These are phyloP conservation scores for Erodium moschatum DNA, from an alignment of 441 rosid species.

Conservation along the genomic window DNA sequence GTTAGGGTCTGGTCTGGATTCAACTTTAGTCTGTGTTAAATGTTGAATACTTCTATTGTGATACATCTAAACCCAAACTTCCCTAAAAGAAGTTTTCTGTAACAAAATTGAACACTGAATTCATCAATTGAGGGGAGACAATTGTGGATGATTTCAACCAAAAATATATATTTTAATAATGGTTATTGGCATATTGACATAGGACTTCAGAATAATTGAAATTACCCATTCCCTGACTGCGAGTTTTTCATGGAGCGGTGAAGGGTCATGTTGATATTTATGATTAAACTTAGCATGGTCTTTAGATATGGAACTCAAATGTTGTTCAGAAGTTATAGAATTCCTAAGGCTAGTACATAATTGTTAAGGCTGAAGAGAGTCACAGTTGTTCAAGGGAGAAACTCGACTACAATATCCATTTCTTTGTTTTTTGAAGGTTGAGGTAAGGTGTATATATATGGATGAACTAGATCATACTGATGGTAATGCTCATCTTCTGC, in stretches of 20 bases:
- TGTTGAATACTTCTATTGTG: background rate
- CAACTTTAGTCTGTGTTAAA: too few species aligned
- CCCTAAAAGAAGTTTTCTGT: background rate
- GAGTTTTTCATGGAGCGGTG: background rate
- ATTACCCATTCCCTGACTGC: background rate
- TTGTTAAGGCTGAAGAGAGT: background rate
- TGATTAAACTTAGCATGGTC: background rate
- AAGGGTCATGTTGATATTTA: background rate
- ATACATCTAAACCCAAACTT: background rate
- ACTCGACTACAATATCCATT: background rate
- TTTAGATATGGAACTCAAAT: background rate
- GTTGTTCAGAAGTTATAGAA: background rate
- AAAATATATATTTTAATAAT: background rate
- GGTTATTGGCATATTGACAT: background rate
- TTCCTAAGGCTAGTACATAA: background rate
- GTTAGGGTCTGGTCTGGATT: too few species aligned
- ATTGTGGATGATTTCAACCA: background rate
- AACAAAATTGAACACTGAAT: background rate
- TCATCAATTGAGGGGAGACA: slow-evolving; percentile 1
- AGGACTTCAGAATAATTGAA: background rate
- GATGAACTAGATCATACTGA: background rate
- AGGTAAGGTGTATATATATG: background rate
- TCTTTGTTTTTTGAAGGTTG: background rate
- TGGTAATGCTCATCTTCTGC: slow-evolving; percentile 10
- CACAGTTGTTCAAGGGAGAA: background rate